These are phyloP conservation scores for Jamesozyma piceae DNA, from an alignment of 805 yeast species.

Conservation along the genomic window DNA sequence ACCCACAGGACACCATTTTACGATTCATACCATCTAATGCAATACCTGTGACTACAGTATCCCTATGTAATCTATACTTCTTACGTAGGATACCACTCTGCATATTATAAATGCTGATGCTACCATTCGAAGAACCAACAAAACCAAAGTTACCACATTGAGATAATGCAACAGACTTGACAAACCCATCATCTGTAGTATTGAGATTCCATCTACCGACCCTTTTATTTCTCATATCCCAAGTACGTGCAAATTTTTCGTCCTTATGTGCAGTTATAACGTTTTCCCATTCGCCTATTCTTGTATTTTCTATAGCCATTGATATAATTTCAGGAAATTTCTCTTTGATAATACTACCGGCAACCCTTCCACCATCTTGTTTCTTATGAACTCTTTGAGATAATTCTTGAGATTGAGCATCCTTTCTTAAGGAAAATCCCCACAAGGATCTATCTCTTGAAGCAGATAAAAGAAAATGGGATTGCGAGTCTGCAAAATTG, in stretches of 20 bases:
- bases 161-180: constrained; percentile 68
- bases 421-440: constrained; percentile 88
- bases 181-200: constrained; percentile 72
- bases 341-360: constrained; percentile 52
- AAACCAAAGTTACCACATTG: constrained; percentile 93
- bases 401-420: constrained; percentile 89
- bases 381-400: constrained; percentile 60
- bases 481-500: constrained; percentile 64
- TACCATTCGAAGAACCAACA: constrained; percentile 82
- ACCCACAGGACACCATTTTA: constrained; percentile 74
- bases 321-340: constrained; percentile 69
- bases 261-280: constrained; percentile 81
- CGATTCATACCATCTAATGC: constrained; percentile 86
- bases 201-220: constrained; percentile 64
- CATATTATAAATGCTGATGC: constrained; percentile 75
- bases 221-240: constrained; percentile 74
- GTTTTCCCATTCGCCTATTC: constrained; percentile 91
- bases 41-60: constrained; percentile 80
- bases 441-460: constrained; percentile 81
- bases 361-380: constrained; percentile 40
- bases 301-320: constrained; percentile 61
- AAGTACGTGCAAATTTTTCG: constrained; percentile 76
- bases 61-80: constrained; percentile 59
- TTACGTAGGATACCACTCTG: constrained; percentile 84
- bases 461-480: constrained; percentile 80